Base-by-base conservation (phyloP, 1,284 basidiomycete genomes). In the Ustilago loliicola region DNA sequence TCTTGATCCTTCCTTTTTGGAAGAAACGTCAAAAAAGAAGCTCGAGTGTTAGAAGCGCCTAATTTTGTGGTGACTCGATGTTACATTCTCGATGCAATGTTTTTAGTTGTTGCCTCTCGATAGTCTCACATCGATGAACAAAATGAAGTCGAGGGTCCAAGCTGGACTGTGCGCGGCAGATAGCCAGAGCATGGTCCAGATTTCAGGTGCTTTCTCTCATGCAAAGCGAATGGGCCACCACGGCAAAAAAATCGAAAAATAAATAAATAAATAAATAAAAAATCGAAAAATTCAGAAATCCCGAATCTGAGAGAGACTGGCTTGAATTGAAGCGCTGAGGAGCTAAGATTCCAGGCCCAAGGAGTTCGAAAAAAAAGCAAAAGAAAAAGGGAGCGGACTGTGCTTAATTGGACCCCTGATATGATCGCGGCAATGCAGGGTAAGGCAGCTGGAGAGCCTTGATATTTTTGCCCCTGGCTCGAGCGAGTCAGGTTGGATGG, bases 111-210 rank as follows among this genome's bases (percentile, higher is more conserved):
- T 23, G 15, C 19, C 4, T 2, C 1, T 11, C 11, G 1, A 19
- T 9, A 21, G 19, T 47, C 60, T 62, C 60, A 62, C 60, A 62
- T n/a, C 0, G 0, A 6, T 13, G 2, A 36, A 62, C 23, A 32
- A 13, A 11, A 1, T 13, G 17, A 42, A 50, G 7, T 27, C 48
- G 61, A 63, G 61, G 61, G 61, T 56, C 61, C 53, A 55, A 48
- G 38, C 32, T 63, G 53, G 51, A 55, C 61, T 53, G 61, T 63
- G 61, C 61, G 61, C 61, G 52, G 51, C 32, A 50, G n/a, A 54
- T 27, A 36, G 30, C 47, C 58, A 58, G 58, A 36, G 58, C 58
- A 60, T 50, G 45, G 58, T 30, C 58, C 58, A 51, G n/a, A 13
- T 5, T n/a, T 40, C 17, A 15, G 7, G 15, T 40, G 11, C 38